These are phyloP conservation scores for Cystofilobasidium macerans DNA, from an alignment of 768 basidiomycete genomes.

Conservation along the genomic window DNA sequence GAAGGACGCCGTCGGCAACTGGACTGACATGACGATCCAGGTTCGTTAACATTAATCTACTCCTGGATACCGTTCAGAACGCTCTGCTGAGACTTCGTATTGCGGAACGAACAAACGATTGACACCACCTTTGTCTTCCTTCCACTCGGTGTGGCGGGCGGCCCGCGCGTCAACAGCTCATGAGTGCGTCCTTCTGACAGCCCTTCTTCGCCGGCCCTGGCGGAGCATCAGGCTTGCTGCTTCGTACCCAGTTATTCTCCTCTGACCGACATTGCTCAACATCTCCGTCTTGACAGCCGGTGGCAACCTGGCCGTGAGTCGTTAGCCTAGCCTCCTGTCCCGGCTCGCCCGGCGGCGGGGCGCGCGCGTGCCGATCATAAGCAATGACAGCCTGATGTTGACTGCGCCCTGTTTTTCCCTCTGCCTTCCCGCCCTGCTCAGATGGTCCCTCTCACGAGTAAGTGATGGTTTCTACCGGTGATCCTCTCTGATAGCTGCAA, in stretches of 20 bases:
- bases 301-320: neutral
- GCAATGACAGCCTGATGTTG: neutral
- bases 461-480: neutral
- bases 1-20: slow-evolving; percentile 11
- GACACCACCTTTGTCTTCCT: neutral
- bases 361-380: too few relatives aligned
- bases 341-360: too few relatives aligned
- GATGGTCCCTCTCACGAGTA: slow-evolving; percentile 5
- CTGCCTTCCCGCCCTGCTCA: neutral
- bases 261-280: neutral
- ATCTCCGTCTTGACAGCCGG: neutral
- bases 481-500: neutral
- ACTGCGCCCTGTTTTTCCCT: neutral
- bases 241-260: neutral
- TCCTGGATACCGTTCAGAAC: too few relatives aligned
- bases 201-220: neutral
- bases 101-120: neutral
- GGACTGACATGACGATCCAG: slow-evolving; percentile 25
- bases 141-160: too few relatives aligned
- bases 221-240: too few relatives aligned
- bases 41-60: neutral
- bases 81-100: neutral
- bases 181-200: slow-evolving; percentile 22
- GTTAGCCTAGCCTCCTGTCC: too few relatives aligned
- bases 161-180: slow-evolving; percentile 8